Percentiles rank a stretch among this genome's conserved stretches.
Evolutionary conservation across 148 eudicot genomes (phyloP).

Genomic region (Amaranthus cruentus): DNA sequence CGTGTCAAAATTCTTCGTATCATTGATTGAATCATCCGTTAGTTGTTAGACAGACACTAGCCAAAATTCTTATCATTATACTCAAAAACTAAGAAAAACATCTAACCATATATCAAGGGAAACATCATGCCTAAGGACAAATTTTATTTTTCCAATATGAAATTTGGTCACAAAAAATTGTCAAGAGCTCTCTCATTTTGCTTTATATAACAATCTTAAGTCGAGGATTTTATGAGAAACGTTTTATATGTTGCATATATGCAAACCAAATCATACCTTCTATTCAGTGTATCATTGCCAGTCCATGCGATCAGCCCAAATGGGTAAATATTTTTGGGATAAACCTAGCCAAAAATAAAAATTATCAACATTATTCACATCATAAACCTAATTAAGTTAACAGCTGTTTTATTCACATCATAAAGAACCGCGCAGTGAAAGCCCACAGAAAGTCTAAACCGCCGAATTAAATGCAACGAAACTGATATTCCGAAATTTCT

Average conservation of each 20-base stretch:
- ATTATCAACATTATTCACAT: background rate
- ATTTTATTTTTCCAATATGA: no score
- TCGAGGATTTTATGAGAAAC: background rate
- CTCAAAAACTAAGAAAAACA: no score
- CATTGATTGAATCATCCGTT: no score
- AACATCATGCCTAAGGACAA: no score
- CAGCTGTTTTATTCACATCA: background rate
- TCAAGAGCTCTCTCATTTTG: background rate
- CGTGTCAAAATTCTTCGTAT: no score
- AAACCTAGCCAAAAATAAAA: conserved; percentile 48
- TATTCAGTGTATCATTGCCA: conserved; percentile 87
- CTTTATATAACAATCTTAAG: background rate
- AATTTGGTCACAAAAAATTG: background rate
- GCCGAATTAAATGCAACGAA: no score
- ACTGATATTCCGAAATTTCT: no score
- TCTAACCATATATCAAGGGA: no score
- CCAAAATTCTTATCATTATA: no score
- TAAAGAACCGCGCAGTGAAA: background rate
- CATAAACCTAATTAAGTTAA: background rate
- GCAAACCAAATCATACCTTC: conserved; percentile 51
- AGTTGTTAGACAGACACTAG: no score
- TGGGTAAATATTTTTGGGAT: conserved; percentile 75
- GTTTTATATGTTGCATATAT: background rate
- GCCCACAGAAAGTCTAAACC: no score
- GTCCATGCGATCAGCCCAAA: conserved; percentile 96